Evolutionary conservation across 768 basidiomycete species (phyloP).

Genomic region (Macrolepiota fuliginosa): DNA sequence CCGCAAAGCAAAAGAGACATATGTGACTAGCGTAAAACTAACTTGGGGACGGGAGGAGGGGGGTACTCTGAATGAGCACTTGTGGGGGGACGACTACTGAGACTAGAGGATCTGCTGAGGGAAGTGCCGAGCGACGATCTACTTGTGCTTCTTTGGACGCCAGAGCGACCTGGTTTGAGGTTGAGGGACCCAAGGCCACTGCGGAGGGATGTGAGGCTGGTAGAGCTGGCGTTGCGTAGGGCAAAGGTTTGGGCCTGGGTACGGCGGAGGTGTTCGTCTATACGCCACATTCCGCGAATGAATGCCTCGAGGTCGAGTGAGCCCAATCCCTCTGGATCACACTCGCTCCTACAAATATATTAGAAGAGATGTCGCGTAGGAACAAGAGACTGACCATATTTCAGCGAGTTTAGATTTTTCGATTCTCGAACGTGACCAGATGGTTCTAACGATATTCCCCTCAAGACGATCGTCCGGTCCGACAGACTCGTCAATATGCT

Average conservation of each 20-base stretch:
- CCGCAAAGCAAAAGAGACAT: background rate
- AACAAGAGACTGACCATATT: conserved; percentile 56
- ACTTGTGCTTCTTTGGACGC: background rate
- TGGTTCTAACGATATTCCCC: conserved; percentile 51
- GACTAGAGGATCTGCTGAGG: conserved; percentile 5
- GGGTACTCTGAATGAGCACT: background rate
- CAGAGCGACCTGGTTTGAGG: background rate
- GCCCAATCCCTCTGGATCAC: conserved; percentile 54
- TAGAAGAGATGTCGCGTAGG: background rate
- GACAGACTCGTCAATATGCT: conserved; percentile 29
- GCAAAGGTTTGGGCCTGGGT: conserved; percentile 35
- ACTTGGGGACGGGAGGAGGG: conserved; percentile 4
- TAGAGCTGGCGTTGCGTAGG: conserved; percentile 7
- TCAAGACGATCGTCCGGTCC: conserved; percentile 47
- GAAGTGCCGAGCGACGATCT: conserved; percentile 6
- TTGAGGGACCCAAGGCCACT: conserved; percentile 3
- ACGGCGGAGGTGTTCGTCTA: conserved; percentile 79
- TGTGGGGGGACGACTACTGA: background rate
- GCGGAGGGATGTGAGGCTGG: conserved; percentile 8
- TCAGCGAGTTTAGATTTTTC: conserved; percentile 48
- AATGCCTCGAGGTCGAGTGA: conserved; percentile 66
- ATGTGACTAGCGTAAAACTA: conserved; percentile 1
- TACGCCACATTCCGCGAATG: conserved; percentile 80
- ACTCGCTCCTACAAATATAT: conserved; percentile 57
- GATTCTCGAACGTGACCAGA: conserved; percentile 65